Base-by-base conservation (phyloP, 345 rosid species). In the Geranium brycei region DNA sequence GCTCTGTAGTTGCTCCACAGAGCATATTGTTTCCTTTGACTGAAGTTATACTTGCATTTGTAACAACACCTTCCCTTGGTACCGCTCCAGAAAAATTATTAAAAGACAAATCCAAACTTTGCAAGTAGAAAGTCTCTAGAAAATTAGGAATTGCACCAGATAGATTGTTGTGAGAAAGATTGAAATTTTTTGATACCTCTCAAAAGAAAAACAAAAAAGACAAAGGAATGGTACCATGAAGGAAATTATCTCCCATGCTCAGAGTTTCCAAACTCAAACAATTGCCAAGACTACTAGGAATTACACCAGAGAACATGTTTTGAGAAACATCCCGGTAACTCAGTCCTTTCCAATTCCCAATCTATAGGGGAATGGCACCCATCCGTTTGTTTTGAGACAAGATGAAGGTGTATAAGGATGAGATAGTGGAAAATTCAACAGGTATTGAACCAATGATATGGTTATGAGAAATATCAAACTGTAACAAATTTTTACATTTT, bases 351-450 rank as follows among this genome's bases (percentile, higher is more conserved):
- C 67, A 15, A 31, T 61, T 59, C 3, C 67, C 71, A 0, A 72
- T 55, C n/a, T 51, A 41, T 18, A 30, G 14, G 2, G 76, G 76
- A 6, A 72, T 51, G 4, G 62, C n/a, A 14, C 77, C 73, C 1
- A 51, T 51, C 18, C 69, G 64, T 19, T 59, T n/a, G 58, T 74
- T 74, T 18, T 14, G n/a, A 3, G 77, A 62, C n/a, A 74, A 16
- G 31, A 62, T 18, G 8, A 70, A 1, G 14, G 56, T 51, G 8
- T 70, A 61, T 31, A 74, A 60, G 56, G 64, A 62, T 0, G 64
- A 56, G 40, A 74, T 59, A 10, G 14, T 55, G 57, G 66, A 32
- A 57, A 60, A 3, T 63, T 74, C 67, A 7, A 38, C 11, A 0
- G 77, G 77, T 58, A 66, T 51, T 0, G 60, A 17, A 19, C 77